Conservation (phyloP, 208 protist genomes). For the Tritrichomonas musculus region DNA sequence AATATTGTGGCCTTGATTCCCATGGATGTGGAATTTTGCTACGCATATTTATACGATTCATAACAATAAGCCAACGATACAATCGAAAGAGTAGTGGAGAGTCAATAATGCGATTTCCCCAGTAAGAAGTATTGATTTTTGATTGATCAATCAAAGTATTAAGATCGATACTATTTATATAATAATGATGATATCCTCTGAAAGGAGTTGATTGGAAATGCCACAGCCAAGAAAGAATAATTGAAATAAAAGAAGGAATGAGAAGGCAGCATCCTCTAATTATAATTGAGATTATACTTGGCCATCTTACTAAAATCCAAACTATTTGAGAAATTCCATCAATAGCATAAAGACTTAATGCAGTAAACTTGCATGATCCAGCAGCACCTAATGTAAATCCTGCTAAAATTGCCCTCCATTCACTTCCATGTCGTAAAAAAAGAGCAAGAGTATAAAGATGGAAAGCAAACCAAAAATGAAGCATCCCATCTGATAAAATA, state of each 20-base stretch:
- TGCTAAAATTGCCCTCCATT: neutral
- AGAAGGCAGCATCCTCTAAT: neutral
- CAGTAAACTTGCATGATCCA: neutral
- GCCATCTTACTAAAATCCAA: neutral
- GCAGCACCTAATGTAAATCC: neutral
- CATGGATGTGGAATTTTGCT: neutral
- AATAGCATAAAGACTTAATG: neutral
- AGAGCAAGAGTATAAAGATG: neutral
- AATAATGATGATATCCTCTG: neutral
- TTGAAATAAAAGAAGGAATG: neutral
- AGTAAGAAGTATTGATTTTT: neutral
- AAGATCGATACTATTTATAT: neutral
- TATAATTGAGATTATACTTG: neutral
- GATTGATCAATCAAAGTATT: neutral
- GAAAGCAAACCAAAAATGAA: neutral
- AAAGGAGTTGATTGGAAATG: neutral
- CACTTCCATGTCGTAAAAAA: neutral
- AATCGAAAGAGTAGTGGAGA: neutral
- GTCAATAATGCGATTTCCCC: neutral
- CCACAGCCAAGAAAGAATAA: neutral
- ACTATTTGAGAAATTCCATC: constrained; percentile 13
- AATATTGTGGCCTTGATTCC: neutral
- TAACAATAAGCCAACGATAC: neutral
- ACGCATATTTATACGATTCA: constrained; percentile 3
- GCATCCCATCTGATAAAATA: constrained; percentile 13